Evolutionary conservation across 2,329 filamentous ascomycete genomes (phyloP).

Genomic region (Fusarium sacchari): DNA sequence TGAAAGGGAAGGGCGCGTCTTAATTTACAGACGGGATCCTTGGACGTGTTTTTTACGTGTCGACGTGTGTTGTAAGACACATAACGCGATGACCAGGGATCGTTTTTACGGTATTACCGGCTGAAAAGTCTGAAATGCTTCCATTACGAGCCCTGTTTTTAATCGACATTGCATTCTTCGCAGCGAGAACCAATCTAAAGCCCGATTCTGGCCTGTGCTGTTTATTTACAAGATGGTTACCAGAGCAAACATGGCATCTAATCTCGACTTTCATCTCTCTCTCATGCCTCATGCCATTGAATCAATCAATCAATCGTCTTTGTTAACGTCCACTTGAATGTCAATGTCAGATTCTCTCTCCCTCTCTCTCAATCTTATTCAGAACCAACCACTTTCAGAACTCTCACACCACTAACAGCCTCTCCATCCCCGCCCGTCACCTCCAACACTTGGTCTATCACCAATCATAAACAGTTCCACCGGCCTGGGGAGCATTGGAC

Average conservation of each 20-base stretch:
- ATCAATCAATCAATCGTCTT: not conserved
- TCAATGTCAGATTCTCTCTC: not conserved
- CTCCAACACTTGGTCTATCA: slow-evolving; percentile 13
- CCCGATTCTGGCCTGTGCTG: slow-evolving; percentile 32
- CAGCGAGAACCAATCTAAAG: not conserved
- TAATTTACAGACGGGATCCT: slow-evolving; percentile 4
- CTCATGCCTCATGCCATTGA: slow-evolving; percentile 1
- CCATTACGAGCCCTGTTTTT: not conserved
- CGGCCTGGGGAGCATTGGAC: slow-evolving; percentile 42
- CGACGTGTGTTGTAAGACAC: not conserved
- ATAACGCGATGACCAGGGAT: not conserved
- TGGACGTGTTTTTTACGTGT: slow-evolving; percentile 2
- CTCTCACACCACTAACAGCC: slow-evolving; percentile 14
- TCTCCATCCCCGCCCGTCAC: slow-evolving; percentile 17
- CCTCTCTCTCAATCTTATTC: not conserved
- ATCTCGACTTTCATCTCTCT: not conserved
- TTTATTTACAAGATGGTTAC: slow-evolving; percentile 23
- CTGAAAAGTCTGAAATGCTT: slow-evolving; percentile 12
- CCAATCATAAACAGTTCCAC: slow-evolving; percentile 44
- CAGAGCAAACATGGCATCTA: slow-evolving; percentile 7
- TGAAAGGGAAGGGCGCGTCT: not conserved
- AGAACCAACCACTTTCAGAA: not conserved
- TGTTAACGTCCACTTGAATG: not conserved
- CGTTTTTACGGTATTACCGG: slow-evolving; percentile 7
- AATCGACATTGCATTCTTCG: not conserved